These are phyloP conservation scores for Fusarium avenaceum DNA, from an alignment of 2,329 filamentous ascomycete genomes.

Conservation along the genomic window DNA sequence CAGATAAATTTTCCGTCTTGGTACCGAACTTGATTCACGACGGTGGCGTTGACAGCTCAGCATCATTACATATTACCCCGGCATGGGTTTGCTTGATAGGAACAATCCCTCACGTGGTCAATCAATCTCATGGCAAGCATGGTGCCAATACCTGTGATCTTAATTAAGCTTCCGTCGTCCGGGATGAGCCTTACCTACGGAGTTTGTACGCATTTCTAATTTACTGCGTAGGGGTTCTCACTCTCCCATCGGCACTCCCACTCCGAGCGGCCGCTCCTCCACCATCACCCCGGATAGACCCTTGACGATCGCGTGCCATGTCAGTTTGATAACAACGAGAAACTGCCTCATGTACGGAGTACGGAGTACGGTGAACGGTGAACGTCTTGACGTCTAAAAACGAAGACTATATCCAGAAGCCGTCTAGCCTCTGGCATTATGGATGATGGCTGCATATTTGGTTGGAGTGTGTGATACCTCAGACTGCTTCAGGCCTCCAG, in stretches of 20 bases:
- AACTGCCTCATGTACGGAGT: constrained; percentile 6
- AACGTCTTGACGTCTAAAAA: constrained; percentile 15
- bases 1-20: constrained; percentile 41
- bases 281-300: constrained; percentile 19
- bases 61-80: constrained; percentile 18
- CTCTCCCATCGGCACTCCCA: constrained; percentile 18
- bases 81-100: constrained; percentile 16
- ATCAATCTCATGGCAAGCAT: background rate
- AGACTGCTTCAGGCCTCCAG: constrained; percentile 24
- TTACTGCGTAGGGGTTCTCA: constrained; percentile 14
- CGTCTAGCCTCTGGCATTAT: background rate
- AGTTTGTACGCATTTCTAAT: constrained; percentile 9
- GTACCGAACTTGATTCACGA: constrained; percentile 17
- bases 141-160: constrained; percentile 26
- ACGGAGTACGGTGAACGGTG: background rate
- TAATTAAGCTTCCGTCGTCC: constrained; percentile 39
- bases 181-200: constrained; percentile 8
- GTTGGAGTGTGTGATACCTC: constrained; percentile 29
- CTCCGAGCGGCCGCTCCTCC: constrained; percentile 38
- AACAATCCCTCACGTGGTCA: constrained; percentile 17
- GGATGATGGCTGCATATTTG: constrained; percentile 25
- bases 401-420: constrained; percentile 14
- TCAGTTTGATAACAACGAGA: constrained; percentile 29
- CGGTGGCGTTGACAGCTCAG: constrained; percentile 13
- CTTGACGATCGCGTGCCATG: constrained; percentile 31